Conservation (phyloP, 2,329 filamentous ascomycete genomes). For the Colletotrichum graminicola region DNA sequence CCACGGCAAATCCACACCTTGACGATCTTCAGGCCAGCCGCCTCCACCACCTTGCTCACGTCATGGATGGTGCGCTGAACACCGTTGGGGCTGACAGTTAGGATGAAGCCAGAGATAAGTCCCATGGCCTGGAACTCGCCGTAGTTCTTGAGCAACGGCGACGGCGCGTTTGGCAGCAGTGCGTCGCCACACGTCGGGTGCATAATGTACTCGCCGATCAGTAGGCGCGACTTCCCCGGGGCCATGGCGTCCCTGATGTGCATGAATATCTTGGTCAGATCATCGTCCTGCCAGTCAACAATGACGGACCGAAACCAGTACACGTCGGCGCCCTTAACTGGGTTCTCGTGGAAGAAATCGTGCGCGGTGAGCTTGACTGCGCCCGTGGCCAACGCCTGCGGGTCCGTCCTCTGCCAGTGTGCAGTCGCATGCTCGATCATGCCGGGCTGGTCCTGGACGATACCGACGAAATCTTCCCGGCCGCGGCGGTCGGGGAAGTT, state of each 20-base stretch:
- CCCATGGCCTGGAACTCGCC: constrained; percentile 17
- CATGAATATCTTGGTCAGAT: constrained; percentile 31
- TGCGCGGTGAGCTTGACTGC: constrained; percentile 59
- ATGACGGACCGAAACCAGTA: constrained; percentile 39
- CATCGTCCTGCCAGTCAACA: constrained; percentile 35
- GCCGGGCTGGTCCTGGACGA: constrained; percentile 36
- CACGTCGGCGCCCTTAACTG: constrained; percentile 63
- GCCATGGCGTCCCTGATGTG: constrained; percentile 32
- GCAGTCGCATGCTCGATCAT: constrained; percentile 32
- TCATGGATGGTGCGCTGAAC: constrained; percentile 15
- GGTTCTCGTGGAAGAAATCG: constrained; percentile 70
- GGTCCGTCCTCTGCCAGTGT: constrained; percentile 32
- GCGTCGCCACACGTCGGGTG: constrained; percentile 35
- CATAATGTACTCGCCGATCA: constrained; percentile 36
- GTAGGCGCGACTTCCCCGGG: constrained; percentile 28
- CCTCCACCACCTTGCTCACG: constrained; percentile 4
- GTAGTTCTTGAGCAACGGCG: constrained; percentile 28
- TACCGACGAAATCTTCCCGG: constrained; percentile 21
- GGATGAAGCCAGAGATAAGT: neutral
- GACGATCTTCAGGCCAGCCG: constrained; percentile 26
- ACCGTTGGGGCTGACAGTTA: constrained; percentile 26
- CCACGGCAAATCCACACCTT: constrained; percentile 33
- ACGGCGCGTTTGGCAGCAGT: constrained; percentile 19
- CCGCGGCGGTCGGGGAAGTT: constrained; percentile 7
- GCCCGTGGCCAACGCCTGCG: constrained; percentile 20